phyloP scores from a whole-genome alignment of 2,329 filamentous ascomycete genomes.

The Elsinoe ampelina region DNA sequence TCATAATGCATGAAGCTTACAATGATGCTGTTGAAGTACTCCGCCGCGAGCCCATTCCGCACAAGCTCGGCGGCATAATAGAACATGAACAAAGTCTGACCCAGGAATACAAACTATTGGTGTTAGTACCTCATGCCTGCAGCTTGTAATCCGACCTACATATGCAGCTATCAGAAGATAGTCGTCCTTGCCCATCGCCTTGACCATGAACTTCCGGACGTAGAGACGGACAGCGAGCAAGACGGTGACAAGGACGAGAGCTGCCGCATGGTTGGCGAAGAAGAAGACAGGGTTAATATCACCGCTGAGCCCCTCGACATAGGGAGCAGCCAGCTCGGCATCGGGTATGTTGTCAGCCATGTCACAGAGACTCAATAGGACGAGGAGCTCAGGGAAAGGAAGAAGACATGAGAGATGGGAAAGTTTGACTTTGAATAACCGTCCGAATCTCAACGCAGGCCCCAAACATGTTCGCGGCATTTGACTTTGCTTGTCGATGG shows the following conservation, averaged over 20 bases:
- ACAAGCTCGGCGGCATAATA: background rate
- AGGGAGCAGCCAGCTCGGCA: background rate
- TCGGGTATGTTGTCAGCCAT: background rate
- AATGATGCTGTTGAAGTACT: background rate
- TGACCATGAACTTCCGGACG: background rate
- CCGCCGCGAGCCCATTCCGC: background rate
- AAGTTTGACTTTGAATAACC: background rate
- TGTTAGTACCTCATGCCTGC: background rate
- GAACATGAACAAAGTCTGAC: background rate
- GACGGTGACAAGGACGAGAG: background rate
- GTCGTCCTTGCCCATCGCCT: background rate
- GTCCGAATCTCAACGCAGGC: background rate
- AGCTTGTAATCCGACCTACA: background rate
- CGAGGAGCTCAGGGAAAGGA: background rate
- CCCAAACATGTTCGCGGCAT: background rate
- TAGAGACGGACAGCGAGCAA: background rate
- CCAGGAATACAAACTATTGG: background rate
- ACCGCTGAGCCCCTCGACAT: background rate
- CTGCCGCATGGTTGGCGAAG: background rate
- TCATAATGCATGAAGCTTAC: background rate
- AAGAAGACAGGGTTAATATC: background rate
- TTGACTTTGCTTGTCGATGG: background rate
- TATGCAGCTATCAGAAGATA: constrained; percentile 9
- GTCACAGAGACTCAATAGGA: background rate
- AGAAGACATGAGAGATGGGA: background rate